A percentile compares a stretch with the other conserved stretches of the same genome.
Conservation (phyloP, 2,329 filamentous ascomycete genomes). For the Hypoxylon sp. region DNA sequence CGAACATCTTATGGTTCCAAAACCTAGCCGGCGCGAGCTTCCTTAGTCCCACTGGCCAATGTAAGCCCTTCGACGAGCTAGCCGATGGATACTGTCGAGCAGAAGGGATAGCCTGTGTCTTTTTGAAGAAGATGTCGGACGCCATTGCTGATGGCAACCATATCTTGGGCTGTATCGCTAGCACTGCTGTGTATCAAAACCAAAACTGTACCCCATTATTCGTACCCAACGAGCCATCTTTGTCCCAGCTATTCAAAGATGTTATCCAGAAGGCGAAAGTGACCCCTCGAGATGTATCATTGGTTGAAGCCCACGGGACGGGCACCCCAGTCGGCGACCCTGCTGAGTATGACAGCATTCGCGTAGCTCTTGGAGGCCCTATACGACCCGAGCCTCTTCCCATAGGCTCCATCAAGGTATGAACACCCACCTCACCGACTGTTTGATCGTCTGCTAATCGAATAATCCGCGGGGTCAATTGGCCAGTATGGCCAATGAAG, state of each 20-base stretch:
- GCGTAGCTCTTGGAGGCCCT: slow-evolving; percentile 44
- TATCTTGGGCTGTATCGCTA: slow-evolving; percentile 54
- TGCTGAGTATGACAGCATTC: slow-evolving; percentile 49
- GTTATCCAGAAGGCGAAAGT: slow-evolving; percentile 46
- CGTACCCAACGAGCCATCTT: slow-evolving; percentile 55
- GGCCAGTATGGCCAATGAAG: neutral
- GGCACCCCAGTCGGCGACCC: slow-evolving; percentile 61
- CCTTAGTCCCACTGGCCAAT: slow-evolving; percentile 49
- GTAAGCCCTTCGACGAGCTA: slow-evolving; percentile 56
- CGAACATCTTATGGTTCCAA: slow-evolving; percentile 45
- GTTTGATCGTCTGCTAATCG: neutral
- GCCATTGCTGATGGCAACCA: slow-evolving; percentile 64
- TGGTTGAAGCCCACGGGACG: slow-evolving; percentile 58
- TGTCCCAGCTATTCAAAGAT: slow-evolving; percentile 51
- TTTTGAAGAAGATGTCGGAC: slow-evolving; percentile 63
- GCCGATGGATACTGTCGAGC: slow-evolving; percentile 68
- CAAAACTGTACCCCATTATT: slow-evolving; percentile 58
- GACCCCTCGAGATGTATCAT: slow-evolving; percentile 47
- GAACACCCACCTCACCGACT: neutral
- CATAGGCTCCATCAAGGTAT: slow-evolving; percentile 45
- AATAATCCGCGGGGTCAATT: neutral
- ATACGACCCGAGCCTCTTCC: slow-evolving; percentile 19
- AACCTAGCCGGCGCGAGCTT: slow-evolving; percentile 49
- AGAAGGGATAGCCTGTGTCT: slow-evolving; percentile 62
- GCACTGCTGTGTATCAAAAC: slow-evolving; percentile 56